Base-by-base conservation (phyloP, 140 eudicot species). In the Senecio squalidus region DNA sequence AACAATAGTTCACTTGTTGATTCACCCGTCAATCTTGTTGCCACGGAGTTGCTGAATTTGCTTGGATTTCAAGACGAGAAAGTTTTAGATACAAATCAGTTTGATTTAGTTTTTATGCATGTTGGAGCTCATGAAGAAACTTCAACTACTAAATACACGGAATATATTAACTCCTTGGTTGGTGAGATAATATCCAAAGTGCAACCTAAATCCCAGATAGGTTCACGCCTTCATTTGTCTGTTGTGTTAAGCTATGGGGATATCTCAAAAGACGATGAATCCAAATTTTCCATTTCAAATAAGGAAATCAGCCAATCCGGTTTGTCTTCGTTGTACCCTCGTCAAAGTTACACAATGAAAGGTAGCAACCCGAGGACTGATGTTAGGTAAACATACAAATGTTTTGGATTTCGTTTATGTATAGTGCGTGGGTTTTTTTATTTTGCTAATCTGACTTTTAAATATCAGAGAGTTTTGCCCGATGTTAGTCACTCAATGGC, bases 301-400 rank as follows among this genome's bases (percentile, higher is more conserved):
- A 18, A 51, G 22, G 60, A 27, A 36, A 55, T 5, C 25, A 40
- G 39, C 3, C 73, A 75, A 14, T 54, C 84, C 10, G 62, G 74
- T 40, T 73, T 84, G 31, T 58, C 66, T 23, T 75, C 48, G 11
- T 29, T 90, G 24, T 62, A 76, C 57, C 97, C 97, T 44, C 82
- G 94, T 55, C 97, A 90, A 80, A 90, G 97, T 73, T 90, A 90
- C 70, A 64, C 76, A 8, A 62, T 86, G 79, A 90, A 83, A 83
- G 95, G 78, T 66, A 81, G 82, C 58, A 74, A 80, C 67, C 78
- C 65, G 14, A 79, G 95, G 72, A 61, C 57, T 24, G 62, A 76
- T 56, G 68, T 83, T 39, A 86, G 97, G 97, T 85, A 74, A 75
- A 69, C 28, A 23, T 25, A 8, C 31, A 14, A 30, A 53, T 56